Percentiles rank a stretch among this genome's conserved stretches.
Evolutionary conservation across 176 grass and related monocot genomes (phyloP).

Genomic region (Musa troglodytarum): DNA sequence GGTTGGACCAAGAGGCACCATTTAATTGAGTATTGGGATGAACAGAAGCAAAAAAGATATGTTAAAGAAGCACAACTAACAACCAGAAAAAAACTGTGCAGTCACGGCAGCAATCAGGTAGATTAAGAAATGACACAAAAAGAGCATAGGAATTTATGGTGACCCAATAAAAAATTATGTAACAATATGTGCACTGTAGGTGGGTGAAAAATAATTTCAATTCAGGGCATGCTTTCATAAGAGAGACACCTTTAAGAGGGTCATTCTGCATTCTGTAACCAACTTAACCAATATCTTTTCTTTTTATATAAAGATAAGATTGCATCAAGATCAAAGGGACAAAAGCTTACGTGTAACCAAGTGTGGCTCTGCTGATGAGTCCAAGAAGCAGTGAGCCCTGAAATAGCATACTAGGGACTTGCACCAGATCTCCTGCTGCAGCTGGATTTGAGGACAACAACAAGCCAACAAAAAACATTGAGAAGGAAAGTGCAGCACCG

Average conservation of each 20-base stretch:
- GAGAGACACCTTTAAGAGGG: not conserved
- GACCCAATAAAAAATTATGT: no score
- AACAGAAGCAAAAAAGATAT: not conserved
- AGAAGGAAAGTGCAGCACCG: conserved; percentile 88
- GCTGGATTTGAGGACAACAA: conserved; percentile 71
- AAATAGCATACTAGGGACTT: conserved; percentile 91
- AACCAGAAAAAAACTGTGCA: no score
- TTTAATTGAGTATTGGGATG: no score
- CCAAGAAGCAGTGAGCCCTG: conserved; percentile 96
- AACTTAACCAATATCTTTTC: not conserved
- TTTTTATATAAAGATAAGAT: conserved; percentile 10
- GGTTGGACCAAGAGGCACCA: no score
- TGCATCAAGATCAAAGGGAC: conserved; percentile 9
- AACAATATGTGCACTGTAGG: no score
- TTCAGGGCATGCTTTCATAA: no score
- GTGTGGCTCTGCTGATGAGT: conserved; percentile 84
- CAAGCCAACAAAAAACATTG: conserved; percentile 95
- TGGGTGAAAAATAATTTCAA: no score
- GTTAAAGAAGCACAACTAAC: not conserved
- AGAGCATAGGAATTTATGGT: no score
- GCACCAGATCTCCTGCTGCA: conserved; percentile 72
- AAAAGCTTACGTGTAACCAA: conserved; percentile 77
- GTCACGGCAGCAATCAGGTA: no score
- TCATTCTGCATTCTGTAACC: not conserved
- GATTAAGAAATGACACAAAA: no score